Percentiles rank a stretch among this genome's conserved stretches.
phyloP scores from a whole-genome alignment of 2,329 filamentous ascomycete genomes.

The Delphinella strobiligena region DNA sequence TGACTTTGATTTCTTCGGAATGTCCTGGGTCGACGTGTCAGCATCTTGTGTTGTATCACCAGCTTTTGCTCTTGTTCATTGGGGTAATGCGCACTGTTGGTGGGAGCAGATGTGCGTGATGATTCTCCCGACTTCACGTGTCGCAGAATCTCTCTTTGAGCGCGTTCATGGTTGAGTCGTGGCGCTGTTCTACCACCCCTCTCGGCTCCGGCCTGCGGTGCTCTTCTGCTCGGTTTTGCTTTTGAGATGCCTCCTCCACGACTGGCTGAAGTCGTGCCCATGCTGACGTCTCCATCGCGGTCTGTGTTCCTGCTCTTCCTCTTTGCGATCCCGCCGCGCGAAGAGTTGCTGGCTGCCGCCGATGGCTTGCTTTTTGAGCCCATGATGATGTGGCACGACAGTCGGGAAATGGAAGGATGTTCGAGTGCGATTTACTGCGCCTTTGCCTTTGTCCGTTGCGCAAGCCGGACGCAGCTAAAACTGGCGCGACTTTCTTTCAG shows the following conservation, averaged over 20 bases:
- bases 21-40: no score
- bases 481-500: neutral
- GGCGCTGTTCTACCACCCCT: constrained; percentile 12
- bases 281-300: constrained; percentile 50
- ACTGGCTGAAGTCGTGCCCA: constrained; percentile 35
- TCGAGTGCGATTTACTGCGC: neutral
- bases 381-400: no score
- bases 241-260: constrained; percentile 17
- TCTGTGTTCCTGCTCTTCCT: constrained; percentile 27
- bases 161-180: constrained; percentile 8
- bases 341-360: constrained; percentile 2
- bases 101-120: constrained; percentile 4
- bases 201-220: constrained; percentile 5
- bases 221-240: constrained; percentile 2
- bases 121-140: constrained; percentile 19
- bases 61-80: neutral
- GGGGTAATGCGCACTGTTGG: constrained; percentile 1
- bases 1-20: constrained; percentile 25
- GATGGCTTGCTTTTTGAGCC: constrained; percentile 5
- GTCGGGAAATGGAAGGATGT: neutral
- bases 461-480: no score
- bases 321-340: constrained; percentile 10
- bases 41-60: constrained; percentile 3
- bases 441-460: no score
- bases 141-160: constrained; percentile 17